A percentile compares a stretch with the other conserved stretches of the same genome.
These are phyloP conservation scores for Tylopilus cervinicoccineus DNA, from an alignment of 768 basidiomycete species.

Conservation along the genomic window DNA sequence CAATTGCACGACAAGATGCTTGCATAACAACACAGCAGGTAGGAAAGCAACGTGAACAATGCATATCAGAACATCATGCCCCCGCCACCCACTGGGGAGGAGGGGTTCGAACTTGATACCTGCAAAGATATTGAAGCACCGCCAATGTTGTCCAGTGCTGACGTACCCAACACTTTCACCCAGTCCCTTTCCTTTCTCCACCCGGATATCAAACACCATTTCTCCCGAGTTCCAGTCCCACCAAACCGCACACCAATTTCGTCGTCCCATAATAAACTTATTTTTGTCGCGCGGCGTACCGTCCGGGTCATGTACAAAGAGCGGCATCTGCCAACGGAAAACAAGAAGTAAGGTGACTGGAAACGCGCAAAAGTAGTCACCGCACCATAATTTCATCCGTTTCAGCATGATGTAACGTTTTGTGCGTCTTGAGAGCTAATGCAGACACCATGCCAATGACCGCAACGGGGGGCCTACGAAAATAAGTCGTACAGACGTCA, in stretches of 20 bases:
- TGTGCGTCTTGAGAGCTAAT: constrained; percentile 77
- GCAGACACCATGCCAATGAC: constrained; percentile 80
- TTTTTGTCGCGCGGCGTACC: constrained; percentile 65
- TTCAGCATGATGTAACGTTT: constrained; percentile 72
- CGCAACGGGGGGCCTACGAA: constrained; percentile 51
- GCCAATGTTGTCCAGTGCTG: background rate
- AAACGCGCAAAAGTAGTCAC: background rate
- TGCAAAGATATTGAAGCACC: constrained; percentile 16
- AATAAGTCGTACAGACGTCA: background rate
- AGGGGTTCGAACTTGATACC: constrained; percentile 43
- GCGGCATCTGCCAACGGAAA: constrained; percentile 48
- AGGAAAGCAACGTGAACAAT: background rate
- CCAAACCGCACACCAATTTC: constrained; percentile 81
- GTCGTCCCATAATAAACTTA: constrained; percentile 79
- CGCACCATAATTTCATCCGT: constrained; percentile 88
- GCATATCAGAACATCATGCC: constrained; percentile 3
- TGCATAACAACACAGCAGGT: background rate
- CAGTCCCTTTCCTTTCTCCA: constrained; percentile 79
- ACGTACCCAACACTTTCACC: constrained; percentile 79
- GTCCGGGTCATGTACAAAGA: constrained; percentile 75
- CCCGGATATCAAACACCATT: constrained; percentile 76
- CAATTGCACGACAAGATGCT: background rate
- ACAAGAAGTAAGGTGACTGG: background rate
- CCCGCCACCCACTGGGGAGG: constrained; percentile 38
- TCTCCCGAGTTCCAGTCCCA: constrained; percentile 58